Base-by-base conservation (phyloP, 768 basidiomycete genomes). In the Lenzites betulinus region DNA sequence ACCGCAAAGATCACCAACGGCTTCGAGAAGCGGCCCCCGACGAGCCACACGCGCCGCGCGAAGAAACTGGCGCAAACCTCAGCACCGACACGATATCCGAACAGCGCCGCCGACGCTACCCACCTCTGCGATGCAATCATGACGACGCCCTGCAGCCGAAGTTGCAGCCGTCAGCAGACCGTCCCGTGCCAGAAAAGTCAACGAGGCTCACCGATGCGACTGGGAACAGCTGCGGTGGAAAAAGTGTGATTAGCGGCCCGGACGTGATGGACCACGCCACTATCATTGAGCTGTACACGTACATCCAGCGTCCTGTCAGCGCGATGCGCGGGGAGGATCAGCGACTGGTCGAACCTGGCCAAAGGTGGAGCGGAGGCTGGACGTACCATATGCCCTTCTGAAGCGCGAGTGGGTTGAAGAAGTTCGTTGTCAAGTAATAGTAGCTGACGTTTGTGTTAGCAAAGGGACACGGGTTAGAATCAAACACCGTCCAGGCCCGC, bases 351-450 rank as follows among this genome's bases (percentile, higher is more conserved):
- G n/a, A n/a, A n/a, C n/a, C n/a, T n/a, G n/a, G n/a, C n/a, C n/a
- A n/a, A n/a, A n/a, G n/a, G n/a, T n/a, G n/a, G n/a, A 26, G 16
- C 1, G 26, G 16, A 39, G 22, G 7, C 2, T 20, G 28, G 7
- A 52, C 50, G 22, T 28, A 51, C 49, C 49, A 58, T 15, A 46
- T 23, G 9, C 53, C 53, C 8, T 11, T 2, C 11, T 20, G 30
- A 2, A 58, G 50, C 2, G 30, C 50, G 7, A 9, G 8, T 0
- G 59, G 59, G 7, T 60, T 41, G 52, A 60, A 60, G 47, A 26
- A 60, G 28, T 47, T 60, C n/a, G 23, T 41, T 1, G 47, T n/a
- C 16, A 60, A 39, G 26, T 60, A 54, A 38, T 42, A 39, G 28
- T 60, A 60, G 38, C 59, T 60, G 12, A 2, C 11, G 26, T 15